Evolutionary conservation across 495 filamentous ascomycete genomes (phyloP), one percentile per base, ranked within the genome.

Genomic region (Margaritispora aquatica): DNA sequence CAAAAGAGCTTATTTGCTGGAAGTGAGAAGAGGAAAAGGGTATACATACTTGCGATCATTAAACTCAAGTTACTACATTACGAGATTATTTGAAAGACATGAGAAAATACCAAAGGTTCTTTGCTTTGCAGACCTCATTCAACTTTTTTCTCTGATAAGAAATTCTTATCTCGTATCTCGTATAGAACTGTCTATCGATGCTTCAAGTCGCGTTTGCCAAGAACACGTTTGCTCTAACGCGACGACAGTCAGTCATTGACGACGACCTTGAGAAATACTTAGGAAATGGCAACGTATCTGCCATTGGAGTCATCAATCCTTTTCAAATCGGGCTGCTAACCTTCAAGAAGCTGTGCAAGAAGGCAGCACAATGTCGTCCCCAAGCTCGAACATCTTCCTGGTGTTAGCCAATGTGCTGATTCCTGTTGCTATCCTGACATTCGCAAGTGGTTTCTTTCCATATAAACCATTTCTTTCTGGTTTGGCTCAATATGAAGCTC

Each of bases 401-500:
- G 66, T 85, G 56, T 79, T 77, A 68, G 82, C 84, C 53, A 97
- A 98, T 74, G 17, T 89, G 17, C 73, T 97, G 22, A 82, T 96
- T 26, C 88, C 89, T 1, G 60, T 89, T 38, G 85, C 90, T 41
- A 83, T 97, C 50, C 59, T 95, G 46, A 74, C 85, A 54, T 99
- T 99, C 70, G 92, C 89, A 7, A 82, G 85, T 2, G 94, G 95
- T 17, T 99, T 97, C 77, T 97, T 99, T 68, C 94, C 94, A 17
- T 96, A 97, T 73, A 99, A 97, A 66, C 88, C 94, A 2, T 85
- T 97, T 57, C 77, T 97, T 22, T 83, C 91, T 17, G 94, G 94
- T 22, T 74, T 92, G 46, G 92, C 92, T 19, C 76, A 76, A 23
- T 88, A 84, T 69, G 76, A 82, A 57, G 63, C 74, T 17, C 57